Evolutionary conservation across 257 asterid species (phyloP).

Genomic region (Cynanchum wilfordii): DNA sequence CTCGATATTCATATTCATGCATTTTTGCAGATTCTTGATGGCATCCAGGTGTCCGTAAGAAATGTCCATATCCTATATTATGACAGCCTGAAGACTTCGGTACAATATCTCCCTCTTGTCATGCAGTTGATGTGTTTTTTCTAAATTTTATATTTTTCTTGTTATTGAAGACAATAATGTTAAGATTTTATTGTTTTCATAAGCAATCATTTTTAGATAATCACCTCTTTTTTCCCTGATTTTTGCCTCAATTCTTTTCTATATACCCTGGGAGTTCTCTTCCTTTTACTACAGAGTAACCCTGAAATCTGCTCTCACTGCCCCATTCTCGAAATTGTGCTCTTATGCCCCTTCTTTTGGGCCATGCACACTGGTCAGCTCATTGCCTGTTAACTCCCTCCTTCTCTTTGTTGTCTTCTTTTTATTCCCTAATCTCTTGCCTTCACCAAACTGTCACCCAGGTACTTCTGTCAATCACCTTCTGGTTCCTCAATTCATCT

Average conservation of each 20-base stretch:
- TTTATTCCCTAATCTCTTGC: neutral
- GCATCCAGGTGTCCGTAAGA: constrained; percentile 86
- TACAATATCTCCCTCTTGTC: constrained; percentile 27
- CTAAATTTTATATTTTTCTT: neutral
- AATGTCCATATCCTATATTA: constrained; percentile 69
- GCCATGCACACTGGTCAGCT: neutral
- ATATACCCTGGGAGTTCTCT: neutral
- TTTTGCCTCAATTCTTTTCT: neutral
- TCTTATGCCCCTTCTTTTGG: neutral
- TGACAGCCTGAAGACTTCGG: constrained; percentile 50
- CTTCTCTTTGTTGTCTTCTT: neutral
- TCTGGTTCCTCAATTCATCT: neutral
- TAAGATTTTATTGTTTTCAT: neutral
- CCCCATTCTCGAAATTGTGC: neutral
- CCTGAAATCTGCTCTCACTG: neutral
- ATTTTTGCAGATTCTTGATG: constrained; percentile 70
- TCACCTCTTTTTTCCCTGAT: neutral
- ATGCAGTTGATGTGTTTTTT: neutral
- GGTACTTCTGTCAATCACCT: neutral
- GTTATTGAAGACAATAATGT: neutral
- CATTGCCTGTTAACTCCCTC: neutral
- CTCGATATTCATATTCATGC: constrained; percentile 2
- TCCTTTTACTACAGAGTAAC: neutral
- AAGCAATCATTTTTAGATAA: neutral
- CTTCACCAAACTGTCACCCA: neutral